A percentile compares a stretch with the other conserved stretches of the same genome.
phyloP scores from a whole-genome alignment of 2,329 filamentous ascomycete genomes.

The Metarhizium sp. region DNA sequence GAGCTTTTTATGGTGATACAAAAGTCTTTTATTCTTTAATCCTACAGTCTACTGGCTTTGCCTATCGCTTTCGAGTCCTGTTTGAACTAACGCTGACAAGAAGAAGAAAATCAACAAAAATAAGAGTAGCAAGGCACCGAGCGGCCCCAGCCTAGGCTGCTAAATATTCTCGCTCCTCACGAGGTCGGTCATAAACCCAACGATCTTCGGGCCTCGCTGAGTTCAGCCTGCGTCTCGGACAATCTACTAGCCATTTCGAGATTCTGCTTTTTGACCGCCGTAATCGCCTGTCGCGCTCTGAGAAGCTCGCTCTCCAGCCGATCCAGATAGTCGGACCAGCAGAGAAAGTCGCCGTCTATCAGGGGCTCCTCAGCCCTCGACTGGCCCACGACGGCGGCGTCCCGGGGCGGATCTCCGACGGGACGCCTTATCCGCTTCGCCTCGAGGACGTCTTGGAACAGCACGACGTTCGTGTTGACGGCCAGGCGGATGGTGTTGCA shows the following conservation, averaged over 20 bases:
- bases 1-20: too few relatives aligned
- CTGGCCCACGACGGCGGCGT: neutral
- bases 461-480: neutral
- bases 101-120: neutral
- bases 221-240: neutral
- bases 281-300: neutral
- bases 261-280: neutral
- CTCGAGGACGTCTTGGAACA: neutral
- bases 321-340: neutral
- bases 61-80: too few relatives aligned
- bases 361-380: neutral
- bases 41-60: too few relatives aligned
- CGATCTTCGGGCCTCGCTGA: neutral
- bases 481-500: neutral
- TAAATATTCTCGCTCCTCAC: neutral
- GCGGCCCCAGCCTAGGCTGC: neutral
- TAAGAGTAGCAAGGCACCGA: neutral
- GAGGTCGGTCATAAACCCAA: neutral
- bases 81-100: neutral
- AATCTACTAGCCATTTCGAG: neutral
- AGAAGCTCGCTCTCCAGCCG: neutral
- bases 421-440: neutral
- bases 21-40: too few relatives aligned
- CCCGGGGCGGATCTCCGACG: neutral
- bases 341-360: neutral